Conservation (phyloP, 106 monocot genomes). For the Dioscorea alata region DNA sequence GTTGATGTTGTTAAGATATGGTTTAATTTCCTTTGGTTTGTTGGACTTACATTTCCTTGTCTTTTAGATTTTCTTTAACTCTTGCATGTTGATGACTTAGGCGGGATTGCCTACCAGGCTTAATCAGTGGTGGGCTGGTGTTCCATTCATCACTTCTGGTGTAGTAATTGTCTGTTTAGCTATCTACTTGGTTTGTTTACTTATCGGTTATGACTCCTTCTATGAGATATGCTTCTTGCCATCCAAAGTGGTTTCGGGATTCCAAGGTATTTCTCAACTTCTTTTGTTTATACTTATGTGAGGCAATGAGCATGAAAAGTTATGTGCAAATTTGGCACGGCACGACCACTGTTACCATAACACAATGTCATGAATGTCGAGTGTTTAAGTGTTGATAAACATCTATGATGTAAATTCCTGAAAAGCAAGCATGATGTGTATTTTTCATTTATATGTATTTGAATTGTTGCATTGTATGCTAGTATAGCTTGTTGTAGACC, state of each 20-base stretch:
- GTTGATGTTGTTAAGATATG: not conserved
- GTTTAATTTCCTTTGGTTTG: not conserved
- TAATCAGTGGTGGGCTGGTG: conserved; percentile 62
- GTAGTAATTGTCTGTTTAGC: conserved; percentile 46
- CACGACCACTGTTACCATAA: too few species aligned
- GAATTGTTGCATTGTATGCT: too few species aligned
- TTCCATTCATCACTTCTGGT: conserved; percentile 70
- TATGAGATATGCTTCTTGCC: conserved; percentile 66
- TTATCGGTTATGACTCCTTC: conserved; percentile 71
- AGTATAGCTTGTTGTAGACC: too few species aligned
- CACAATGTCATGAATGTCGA: too few species aligned
- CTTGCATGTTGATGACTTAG: conserved; percentile 6
- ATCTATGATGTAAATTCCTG: too few species aligned
- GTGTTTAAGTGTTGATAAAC: too few species aligned
- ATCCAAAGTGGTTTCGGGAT: conserved; percentile 42
- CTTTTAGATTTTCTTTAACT: conserved; percentile 3
- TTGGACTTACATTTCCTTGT: not conserved
- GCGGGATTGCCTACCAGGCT: conserved; percentile 58
- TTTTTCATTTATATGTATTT: too few species aligned
- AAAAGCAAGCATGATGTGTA: too few species aligned
- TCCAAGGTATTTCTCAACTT: conserved; percentile 37
- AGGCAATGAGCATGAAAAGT: too few species aligned
- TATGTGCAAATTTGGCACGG: too few species aligned
- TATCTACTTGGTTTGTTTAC: conserved; percentile 57
- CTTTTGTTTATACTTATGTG: too few species aligned